phyloP scores from a whole-genome alignment of 1,284 basidiomycete genomes.

The Tetrapyrgos nigripes region DNA sequence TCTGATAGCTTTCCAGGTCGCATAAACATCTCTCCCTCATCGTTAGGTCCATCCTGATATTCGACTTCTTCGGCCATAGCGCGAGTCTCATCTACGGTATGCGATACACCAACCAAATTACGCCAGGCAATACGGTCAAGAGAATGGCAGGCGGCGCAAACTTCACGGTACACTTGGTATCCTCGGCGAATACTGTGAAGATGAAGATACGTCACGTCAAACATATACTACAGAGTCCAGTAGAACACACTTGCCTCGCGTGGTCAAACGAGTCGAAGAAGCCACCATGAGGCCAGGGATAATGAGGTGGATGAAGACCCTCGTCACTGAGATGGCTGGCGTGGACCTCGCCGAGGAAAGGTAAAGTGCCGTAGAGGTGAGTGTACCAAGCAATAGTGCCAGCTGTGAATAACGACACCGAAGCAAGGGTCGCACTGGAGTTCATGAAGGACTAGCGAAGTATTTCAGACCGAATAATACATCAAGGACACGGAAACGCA shows the following conservation, averaged over 20 bases:
- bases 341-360: constrained; percentile 87
- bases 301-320: constrained; percentile 89
- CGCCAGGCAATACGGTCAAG: constrained; percentile 99
- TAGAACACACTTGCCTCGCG: constrained; percentile 65
- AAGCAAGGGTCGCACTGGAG: constrained; percentile 82
- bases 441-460: constrained; percentile 49
- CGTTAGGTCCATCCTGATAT: constrained; percentile 96
- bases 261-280: constrained; percentile 94
- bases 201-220: constrained; percentile 11
- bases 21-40: constrained; percentile 97
- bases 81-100: constrained; percentile 93
- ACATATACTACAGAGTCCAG: constrained; percentile 3
- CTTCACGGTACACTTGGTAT: constrained; percentile 99
- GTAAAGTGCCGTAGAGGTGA: constrained; percentile 89
- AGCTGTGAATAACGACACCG: constrained; percentile 80
- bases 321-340: constrained; percentile 93
- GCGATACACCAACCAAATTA: constrained; percentile 98
- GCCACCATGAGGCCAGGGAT: constrained; percentile 94
- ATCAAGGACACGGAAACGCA: constrained; percentile 36
- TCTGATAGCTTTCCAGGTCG: constrained; percentile 97
- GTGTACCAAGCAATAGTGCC: constrained; percentile 97
- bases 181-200: constrained; percentile 89
- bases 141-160: constrained; percentile 98
- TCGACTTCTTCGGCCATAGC: constrained; percentile 96
- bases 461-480: constrained; percentile 3